Conservation (phyloP, 75 land plant genomes). For the Pinus taeda region DNA sequence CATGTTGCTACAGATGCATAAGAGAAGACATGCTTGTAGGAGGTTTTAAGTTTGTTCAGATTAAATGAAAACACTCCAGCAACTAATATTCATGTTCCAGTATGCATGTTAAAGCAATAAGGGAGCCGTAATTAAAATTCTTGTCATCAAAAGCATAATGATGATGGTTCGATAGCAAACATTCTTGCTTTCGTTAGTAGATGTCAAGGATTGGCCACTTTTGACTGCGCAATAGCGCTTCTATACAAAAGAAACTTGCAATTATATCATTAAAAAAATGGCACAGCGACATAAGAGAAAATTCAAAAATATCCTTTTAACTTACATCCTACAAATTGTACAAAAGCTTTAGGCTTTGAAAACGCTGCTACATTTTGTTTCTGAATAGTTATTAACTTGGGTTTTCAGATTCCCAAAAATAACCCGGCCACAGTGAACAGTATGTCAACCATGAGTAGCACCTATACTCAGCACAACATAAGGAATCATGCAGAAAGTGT, state of each 20-base stretch:
- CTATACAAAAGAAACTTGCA: not conserved
- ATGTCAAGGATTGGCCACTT: not conserved
- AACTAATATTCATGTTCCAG: too few species aligned
- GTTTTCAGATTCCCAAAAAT: slow-evolving; percentile 1
- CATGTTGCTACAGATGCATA: not conserved
- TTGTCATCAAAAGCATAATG: not conserved
- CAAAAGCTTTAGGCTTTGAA: not conserved
- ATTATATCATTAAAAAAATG: not conserved
- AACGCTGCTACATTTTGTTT: not conserved
- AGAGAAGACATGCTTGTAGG: not conserved
- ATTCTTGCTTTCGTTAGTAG: not conserved
- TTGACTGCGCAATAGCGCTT: not conserved
- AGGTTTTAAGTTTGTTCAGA: not conserved
- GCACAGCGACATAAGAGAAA: not conserved
- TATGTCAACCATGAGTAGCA: not conserved
- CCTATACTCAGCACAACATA: not conserved
- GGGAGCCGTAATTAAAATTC: not conserved
- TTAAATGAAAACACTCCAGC: not conserved
- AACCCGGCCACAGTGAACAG: slow-evolving; percentile 2
- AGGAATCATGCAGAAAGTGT: not conserved
- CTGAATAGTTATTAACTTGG: not conserved
- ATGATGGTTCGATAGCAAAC: not conserved
- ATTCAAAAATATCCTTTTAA: not conserved
- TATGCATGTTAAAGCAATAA: not conserved
- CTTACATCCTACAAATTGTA: not conserved